Evolutionary conservation across 163 green algal species (phyloP), one percentile per base, ranked within the genome.

Genomic region (Scenedesmus sp.): DNA sequence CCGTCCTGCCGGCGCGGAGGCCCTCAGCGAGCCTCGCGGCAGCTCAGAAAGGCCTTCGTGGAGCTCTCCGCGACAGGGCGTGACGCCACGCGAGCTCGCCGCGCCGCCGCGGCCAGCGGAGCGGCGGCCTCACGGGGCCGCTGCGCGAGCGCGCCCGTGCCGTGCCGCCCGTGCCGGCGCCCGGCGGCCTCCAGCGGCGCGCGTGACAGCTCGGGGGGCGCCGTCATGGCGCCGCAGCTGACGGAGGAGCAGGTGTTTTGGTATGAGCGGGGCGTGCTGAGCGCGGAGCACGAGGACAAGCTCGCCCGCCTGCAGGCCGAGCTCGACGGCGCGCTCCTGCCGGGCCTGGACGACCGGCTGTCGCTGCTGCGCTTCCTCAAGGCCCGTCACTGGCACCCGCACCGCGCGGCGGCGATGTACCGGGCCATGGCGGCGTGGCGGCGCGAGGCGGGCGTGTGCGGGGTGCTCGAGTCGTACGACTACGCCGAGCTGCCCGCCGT

Each of bases 311-410:
- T 60, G 24, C 42, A 50, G 39, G 44, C 50, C 13, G 10, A 11
- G 14, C 64, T 42, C 20, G 45, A 26, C 14, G 66, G 18, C 13
- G 28, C 39, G 18, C 66, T 33, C 29, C 15, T 60, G 20, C 31
- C 34, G 29, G 84, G 84, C 4, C 72, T 81, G 22, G 80, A 86
- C 24, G 84, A 89, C 62, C 22, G 66, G 2, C 75, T 56, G 13
- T 71, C 77, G 20, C 56, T 89, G 29, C 72, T 87, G 18, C 73
- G 84, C 22, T 89, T 89, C 84, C 77, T 89, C 4, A 87, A 87
- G 53, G 84, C 84, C 4, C 45, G 84, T 14, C 81, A 87, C n/a
- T 89, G 77, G 72, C 70, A 85, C 47, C 51, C 80, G 6, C 11
- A 53, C 3, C 75, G 60, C 18, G 84, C 84, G 3, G 72, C 65